Percentiles rank a stretch among this genome's conserved stretches.
Conservation (phyloP, 2,329 filamentous ascomycete species). For the Colletotrichum tamarilloi region DNA sequence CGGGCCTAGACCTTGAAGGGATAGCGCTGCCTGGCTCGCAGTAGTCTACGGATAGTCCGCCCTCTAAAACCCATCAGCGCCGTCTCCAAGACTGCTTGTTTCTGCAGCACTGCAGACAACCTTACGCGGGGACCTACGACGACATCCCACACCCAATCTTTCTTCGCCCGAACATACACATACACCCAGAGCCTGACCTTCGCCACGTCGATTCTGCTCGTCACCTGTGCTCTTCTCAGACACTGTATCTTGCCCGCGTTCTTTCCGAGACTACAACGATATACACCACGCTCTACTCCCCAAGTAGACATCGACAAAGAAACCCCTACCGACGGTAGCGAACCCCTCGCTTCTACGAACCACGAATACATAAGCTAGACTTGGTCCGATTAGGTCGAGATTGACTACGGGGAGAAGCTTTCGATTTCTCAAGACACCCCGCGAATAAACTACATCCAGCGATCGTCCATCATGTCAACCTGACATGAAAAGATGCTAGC, state of each 20-base stretch:
- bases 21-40: slow-evolving; percentile 28
- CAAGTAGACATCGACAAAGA: neutral
- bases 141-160: slow-evolving; percentile 10
- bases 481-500: slow-evolving; percentile 19
- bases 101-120: slow-evolving; percentile 18
- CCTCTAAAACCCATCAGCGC: slow-evolving; percentile 25
- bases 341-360: neutral
- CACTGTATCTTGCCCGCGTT: slow-evolving; percentile 5
- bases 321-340: neutral
- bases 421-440: neutral
- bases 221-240: slow-evolving; percentile 17
- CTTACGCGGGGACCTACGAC: slow-evolving; percentile 5
- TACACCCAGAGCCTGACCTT: slow-evolving; percentile 13
- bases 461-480: slow-evolving; percentile 17
- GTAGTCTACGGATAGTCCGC: slow-evolving; percentile 22
- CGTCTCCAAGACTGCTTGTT: slow-evolving; percentile 23
- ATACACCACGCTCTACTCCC: neutral
- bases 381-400: neutral
- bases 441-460: neutral
- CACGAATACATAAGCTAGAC: neutral
- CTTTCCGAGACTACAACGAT: slow-evolving; percentile 1
- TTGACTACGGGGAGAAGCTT: slow-evolving; percentile 10
- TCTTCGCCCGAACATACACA: slow-evolving; percentile 4
- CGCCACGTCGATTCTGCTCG: slow-evolving; percentile 26
- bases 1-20: slow-evolving; percentile 27